These are phyloP conservation scores for Marsdenia floribunda DNA, from an alignment of 257 asterid genomes.

Conservation along the genomic window DNA sequence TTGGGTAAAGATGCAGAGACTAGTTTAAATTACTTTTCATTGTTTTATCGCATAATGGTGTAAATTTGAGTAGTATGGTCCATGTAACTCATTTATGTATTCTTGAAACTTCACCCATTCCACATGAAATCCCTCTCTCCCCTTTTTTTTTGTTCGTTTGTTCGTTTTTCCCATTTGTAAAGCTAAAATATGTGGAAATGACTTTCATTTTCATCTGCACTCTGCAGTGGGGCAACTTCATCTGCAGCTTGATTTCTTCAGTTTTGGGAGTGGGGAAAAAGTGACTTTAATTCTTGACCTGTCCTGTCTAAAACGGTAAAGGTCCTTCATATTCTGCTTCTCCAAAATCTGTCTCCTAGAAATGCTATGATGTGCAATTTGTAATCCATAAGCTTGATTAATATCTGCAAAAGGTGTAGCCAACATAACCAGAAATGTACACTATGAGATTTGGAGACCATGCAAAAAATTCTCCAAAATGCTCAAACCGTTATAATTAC, in stretches of 20 bases:
- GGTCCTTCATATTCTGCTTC: constrained; percentile 12
- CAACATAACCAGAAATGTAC: background rate
- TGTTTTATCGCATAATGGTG: background rate
- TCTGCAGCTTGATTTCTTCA: constrained; percentile 56
- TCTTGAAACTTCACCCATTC: background rate
- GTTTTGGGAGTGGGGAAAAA: constrained; percentile 48
- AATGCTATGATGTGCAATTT: background rate
- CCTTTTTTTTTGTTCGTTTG: no score
- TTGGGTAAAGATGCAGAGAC: background rate
- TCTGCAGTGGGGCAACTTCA: constrained; percentile 64
- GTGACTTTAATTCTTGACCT: constrained; percentile 59
- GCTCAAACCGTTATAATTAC: background rate
- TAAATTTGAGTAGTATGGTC: background rate
- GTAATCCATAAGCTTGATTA: background rate
- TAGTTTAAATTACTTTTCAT: background rate
- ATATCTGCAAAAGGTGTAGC: background rate
- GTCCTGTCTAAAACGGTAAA: constrained; percentile 80
- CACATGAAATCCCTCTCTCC: background rate
- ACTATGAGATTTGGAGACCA: no score
- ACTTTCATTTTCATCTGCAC: constrained; percentile 34
- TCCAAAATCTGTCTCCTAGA: background rate
- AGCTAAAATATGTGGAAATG: constrained; percentile 10
- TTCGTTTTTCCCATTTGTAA: background rate
- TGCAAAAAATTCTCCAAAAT: background rate
- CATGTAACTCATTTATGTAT: background rate